Conservation (phyloP, 2,329 filamentous ascomycete genomes). For the Ophiostoma sp. region DNA sequence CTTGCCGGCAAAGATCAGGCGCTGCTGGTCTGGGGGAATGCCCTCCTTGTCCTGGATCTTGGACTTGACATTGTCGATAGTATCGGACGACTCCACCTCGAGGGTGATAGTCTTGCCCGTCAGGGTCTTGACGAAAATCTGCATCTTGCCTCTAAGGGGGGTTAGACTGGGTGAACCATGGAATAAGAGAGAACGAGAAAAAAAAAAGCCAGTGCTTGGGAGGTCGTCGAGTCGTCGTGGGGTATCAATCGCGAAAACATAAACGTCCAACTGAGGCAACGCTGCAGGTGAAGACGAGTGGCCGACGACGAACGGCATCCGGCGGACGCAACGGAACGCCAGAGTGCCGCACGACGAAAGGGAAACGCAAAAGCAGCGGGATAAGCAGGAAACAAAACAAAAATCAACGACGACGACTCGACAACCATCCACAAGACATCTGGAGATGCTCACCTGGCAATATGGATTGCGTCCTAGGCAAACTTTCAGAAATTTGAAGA, state of each 20-base stretch:
- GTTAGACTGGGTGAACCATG: slow-evolving; percentile 12
- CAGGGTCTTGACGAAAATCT: slow-evolving; percentile 77
- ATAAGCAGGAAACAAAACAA: slow-evolving; percentile 26
- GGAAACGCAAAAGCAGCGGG: neutral
- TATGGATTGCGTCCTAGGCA: slow-evolving; percentile 30
- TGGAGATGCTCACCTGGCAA: slow-evolving; percentile 30
- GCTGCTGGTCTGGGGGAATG: slow-evolving; percentile 98
- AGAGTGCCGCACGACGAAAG: neutral
- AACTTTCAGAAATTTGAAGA: slow-evolving; percentile 27
- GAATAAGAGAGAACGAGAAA: neutral
- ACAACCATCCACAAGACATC: slow-evolving; percentile 23
- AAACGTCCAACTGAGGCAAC: slow-evolving; percentile 2
- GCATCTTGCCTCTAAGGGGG: slow-evolving; percentile 58
- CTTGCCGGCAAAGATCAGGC: slow-evolving; percentile 99
- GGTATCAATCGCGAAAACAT: neutral
- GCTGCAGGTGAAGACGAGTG: slow-evolving; percentile 2
- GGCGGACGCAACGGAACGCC: slow-evolving; percentile 2
- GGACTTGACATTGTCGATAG: slow-evolving; percentile 99
- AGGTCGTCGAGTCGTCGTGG: slow-evolving; percentile 3
- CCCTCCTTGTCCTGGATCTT: slow-evolving; percentile 99
- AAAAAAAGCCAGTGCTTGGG: slow-evolving; percentile 12
- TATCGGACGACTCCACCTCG: slow-evolving; percentile 99
- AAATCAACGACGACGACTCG: slow-evolving; percentile 28
- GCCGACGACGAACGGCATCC: neutral
- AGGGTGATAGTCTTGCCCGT: slow-evolving; percentile 99